These are phyloP conservation scores for Candida montana DNA, from an alignment of 805 yeast genomes.

Conservation along the genomic window DNA sequence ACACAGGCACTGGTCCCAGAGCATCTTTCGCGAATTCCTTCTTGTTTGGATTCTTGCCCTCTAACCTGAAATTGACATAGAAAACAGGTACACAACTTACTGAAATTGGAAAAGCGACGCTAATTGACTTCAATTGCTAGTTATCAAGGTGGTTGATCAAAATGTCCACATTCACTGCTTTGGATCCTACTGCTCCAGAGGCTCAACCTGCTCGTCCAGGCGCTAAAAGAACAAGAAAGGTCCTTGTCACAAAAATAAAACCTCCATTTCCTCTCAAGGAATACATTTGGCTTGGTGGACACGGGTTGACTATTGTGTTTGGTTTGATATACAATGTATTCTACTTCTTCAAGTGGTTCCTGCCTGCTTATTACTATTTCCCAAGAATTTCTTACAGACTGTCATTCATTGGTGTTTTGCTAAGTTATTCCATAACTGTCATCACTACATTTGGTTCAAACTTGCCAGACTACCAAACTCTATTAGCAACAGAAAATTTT, in stretches of 20 bases:
- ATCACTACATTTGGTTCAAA: constrained; percentile 54
- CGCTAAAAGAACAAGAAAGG: constrained; percentile 26
- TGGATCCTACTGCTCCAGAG: constrained; percentile 10
- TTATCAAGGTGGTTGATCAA: not conserved
- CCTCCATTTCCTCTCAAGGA: constrained; percentile 38
- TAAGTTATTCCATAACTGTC: constrained; percentile 48
- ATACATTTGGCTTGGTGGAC: constrained; percentile 55
- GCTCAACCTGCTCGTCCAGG: constrained; percentile 15
- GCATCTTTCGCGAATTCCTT: not conserved
- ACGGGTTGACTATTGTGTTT: constrained; percentile 37
- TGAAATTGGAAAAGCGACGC: not conserved
- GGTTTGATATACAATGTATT: constrained; percentile 34
- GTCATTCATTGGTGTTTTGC: constrained; percentile 49
- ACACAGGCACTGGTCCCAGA: not conserved
- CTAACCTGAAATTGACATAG: not conserved
- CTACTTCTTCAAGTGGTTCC: constrained; percentile 28
- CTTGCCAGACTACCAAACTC: constrained; percentile 56
- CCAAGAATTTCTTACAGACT: constrained; percentile 51
- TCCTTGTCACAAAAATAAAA: constrained; percentile 30
- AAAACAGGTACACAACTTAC: not conserved
- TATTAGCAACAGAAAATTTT: constrained; percentile 71
- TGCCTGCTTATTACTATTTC: constrained; percentile 26
- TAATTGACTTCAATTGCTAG: not conserved
- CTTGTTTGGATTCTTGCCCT: not conserved
- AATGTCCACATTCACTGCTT: constrained; percentile 10